phyloP scores from a whole-genome alignment of 202 grass and related monocot species.

The Hordeum pubiflorum region DNA sequence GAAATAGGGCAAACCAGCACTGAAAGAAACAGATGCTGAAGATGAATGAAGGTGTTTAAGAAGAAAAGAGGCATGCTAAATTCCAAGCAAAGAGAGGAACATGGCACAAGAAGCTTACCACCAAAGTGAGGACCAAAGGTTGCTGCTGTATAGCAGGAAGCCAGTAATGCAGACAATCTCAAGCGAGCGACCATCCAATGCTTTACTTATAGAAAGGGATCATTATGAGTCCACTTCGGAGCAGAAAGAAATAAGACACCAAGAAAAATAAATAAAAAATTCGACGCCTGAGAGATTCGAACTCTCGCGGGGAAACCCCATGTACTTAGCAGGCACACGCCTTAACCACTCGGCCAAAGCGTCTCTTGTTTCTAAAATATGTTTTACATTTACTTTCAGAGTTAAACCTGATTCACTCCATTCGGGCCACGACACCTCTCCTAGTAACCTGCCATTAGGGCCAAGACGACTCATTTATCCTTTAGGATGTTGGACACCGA shows the following conservation, averaged over 20 bases:
- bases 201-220: neutral
- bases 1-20: neutral
- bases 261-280: neutral
- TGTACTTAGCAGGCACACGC: slow-evolving; percentile 95
- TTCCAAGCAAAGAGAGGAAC: neutral
- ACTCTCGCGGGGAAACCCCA: slow-evolving; percentile 91
- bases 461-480: neutral
- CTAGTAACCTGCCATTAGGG: neutral
- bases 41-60: neutral
- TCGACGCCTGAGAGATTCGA: slow-evolving; percentile 79
- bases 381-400: neutral
- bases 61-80: neutral
- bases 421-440: neutral
- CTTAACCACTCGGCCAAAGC: slow-evolving; percentile 84
- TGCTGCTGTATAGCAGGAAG: neutral
- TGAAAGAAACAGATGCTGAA: neutral
- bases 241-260: too few species aligned
- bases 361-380: slow-evolving; percentile 2
- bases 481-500: neutral
- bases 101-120: neutral
- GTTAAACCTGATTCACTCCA: neutral
- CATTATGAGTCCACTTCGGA: too few species aligned
- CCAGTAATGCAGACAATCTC: neutral
- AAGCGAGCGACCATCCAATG: neutral
- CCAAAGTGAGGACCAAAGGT: neutral